These are phyloP conservation scores for Aspergillus carlsbadensis DNA, from an alignment of 495 filamentous ascomycete genomes.

Conservation along the genomic window DNA sequence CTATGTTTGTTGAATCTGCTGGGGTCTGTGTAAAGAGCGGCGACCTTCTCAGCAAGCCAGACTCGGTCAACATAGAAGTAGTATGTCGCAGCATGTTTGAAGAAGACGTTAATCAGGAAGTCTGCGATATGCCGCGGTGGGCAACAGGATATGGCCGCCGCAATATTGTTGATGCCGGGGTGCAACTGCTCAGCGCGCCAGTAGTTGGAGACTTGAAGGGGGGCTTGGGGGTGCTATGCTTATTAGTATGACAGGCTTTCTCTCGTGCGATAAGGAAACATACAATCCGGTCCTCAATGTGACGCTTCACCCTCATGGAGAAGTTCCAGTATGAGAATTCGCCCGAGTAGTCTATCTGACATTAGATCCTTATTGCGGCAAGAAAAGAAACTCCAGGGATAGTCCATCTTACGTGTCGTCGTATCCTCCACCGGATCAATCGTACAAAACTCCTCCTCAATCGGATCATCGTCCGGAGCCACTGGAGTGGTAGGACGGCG, in stretches of 20 bases:
- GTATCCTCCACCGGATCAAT: constrained; percentile 31
- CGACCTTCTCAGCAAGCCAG: constrained; percentile 31
- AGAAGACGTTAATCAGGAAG: constrained; percentile 37
- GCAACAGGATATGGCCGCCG: constrained; percentile 29
- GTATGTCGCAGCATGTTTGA: constrained; percentile 39
- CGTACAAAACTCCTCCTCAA: constrained; percentile 29
- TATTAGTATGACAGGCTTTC: constrained; percentile 17
- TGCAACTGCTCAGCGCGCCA: constrained; percentile 32
- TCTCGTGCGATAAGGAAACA: constrained; percentile 2
- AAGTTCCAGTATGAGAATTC: constrained; percentile 46
- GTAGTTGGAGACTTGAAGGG: constrained; percentile 21
- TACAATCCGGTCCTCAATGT: constrained; percentile 29
- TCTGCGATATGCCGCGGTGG: constrained; percentile 39
- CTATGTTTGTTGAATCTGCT: constrained; percentile 22
- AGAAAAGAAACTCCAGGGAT: neutral
- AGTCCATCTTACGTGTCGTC: constrained; percentile 26
- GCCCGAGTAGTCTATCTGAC: constrained; percentile 34
- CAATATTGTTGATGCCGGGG: constrained; percentile 18
- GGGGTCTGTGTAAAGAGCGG: constrained; percentile 26
- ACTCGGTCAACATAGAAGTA: constrained; percentile 33
- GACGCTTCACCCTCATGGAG: constrained; percentile 34
- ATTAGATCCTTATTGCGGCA: neutral
- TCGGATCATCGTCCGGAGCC: neutral
- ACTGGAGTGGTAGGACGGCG: too few relatives aligned
- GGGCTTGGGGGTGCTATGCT: constrained; percentile 7